Evolutionary conservation across 2,329 filamentous ascomycete species (phyloP).

Genomic region (Fusarium torulosum): DNA sequence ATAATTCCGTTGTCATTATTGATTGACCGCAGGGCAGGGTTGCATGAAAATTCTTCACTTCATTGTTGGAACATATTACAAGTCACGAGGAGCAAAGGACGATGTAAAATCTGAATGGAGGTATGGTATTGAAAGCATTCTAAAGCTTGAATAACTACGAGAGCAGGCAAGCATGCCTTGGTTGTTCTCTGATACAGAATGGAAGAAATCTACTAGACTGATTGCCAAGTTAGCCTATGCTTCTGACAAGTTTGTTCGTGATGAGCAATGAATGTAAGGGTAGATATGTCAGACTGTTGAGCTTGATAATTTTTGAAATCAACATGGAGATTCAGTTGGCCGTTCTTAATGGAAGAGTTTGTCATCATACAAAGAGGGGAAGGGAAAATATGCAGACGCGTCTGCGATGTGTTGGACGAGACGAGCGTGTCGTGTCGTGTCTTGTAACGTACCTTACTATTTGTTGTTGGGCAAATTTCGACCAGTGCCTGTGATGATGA

Average conservation of each 20-base stretch:
- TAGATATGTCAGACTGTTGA: constrained; percentile 71
- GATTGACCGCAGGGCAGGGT: too few relatives aligned
- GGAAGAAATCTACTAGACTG: constrained; percentile 26
- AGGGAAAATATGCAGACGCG: constrained; percentile 1
- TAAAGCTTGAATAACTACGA: neutral
- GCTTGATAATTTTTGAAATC: constrained; percentile 70
- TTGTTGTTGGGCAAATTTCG: constrained; percentile 10
- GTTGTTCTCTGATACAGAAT: neutral
- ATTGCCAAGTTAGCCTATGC: constrained; percentile 45
- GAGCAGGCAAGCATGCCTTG: neutral
- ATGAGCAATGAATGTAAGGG: constrained; percentile 12
- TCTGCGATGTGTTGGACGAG: constrained; percentile 26
- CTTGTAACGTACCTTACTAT: constrained; percentile 42
- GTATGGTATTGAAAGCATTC: neutral
- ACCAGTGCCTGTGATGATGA: neutral
- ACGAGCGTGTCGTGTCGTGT: constrained; percentile 29
- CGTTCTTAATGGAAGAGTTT: constrained; percentile 71
- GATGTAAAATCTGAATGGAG: neutral
- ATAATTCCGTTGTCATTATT: too few relatives aligned
- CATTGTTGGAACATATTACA: too few relatives aligned
- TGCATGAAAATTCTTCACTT: too few relatives aligned
- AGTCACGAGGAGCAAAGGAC: neutral
- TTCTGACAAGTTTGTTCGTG: constrained; percentile 6
- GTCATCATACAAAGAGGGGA: constrained; percentile 63
- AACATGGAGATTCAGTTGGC: constrained; percentile 73